Conservation (phyloP, 2,329 filamentous ascomycete genomes). For the Fusarium concolor region DNA sequence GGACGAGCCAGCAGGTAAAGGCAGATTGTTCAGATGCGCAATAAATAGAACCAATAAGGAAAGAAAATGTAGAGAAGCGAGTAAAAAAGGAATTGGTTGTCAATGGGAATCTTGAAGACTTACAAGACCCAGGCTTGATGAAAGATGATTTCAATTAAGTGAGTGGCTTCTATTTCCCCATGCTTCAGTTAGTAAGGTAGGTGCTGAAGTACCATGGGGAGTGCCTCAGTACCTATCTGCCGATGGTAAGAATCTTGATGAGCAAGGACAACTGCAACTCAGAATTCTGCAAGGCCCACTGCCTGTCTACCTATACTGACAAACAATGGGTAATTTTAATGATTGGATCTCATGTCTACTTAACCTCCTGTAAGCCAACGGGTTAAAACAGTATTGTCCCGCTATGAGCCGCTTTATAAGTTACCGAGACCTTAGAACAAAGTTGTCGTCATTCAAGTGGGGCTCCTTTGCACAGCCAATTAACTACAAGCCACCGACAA, state of each 20-base stretch:
- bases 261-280: not conserved
- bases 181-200: too few relatives aligned
- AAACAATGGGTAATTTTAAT: too few relatives aligned
- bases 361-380: too few relatives aligned
- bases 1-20: not conserved
- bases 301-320: not conserved
- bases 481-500: slow-evolving; percentile 23
- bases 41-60: not conserved
- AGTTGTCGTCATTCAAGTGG: slow-evolving; percentile 38
- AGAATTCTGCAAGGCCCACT: not conserved
- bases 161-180: not conserved
- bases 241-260: slow-evolving; percentile 25
- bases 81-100: not conserved
- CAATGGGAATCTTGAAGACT: too few relatives aligned
- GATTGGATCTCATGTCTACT: too few relatives aligned
- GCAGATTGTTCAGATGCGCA: not conserved
- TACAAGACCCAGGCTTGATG: too few relatives aligned
- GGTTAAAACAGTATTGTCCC: too few relatives aligned
- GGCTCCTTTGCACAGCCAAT: slow-evolving; percentile 30
- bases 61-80: not conserved
- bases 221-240: not conserved
- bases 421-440: not conserved
- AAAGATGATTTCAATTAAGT: not conserved
- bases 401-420: too few relatives aligned
- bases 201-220: too few relatives aligned